Evolutionary conservation across 2,329 filamentous ascomycete genomes (phyloP).

Genomic region (Coniochaeta ligniaria): DNA sequence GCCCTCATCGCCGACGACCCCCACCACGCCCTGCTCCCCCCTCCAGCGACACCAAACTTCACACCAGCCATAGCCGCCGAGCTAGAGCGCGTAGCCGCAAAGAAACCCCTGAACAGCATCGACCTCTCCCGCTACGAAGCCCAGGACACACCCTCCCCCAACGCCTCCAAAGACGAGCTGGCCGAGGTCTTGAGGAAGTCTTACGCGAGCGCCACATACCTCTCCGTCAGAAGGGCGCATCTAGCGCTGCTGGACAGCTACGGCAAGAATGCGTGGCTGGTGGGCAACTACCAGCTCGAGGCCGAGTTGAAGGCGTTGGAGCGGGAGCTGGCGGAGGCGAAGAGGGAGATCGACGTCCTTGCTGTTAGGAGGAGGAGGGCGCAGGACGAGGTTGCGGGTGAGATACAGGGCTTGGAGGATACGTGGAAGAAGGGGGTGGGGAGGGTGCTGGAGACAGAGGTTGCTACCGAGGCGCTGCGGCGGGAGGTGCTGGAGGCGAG

Average conservation of each 20-base stretch:
- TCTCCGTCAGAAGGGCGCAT: conserved; percentile 41
- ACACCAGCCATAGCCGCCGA: conserved; percentile 62
- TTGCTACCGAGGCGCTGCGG: conserved; percentile 69
- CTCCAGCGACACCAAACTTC: conserved; percentile 46
- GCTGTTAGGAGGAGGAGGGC: conserved; percentile 61
- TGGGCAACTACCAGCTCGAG: conserved; percentile 76
- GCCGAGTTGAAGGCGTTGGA: conserved; percentile 63
- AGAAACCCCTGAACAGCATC: conserved; percentile 49
- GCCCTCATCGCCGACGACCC: conserved; percentile 28
- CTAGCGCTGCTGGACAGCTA: conserved; percentile 70
- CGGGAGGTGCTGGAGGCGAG: conserved; percentile 59
- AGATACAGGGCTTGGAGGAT: conserved; percentile 64
- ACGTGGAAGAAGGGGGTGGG: conserved; percentile 75
- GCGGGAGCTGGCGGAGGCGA: conserved; percentile 61
- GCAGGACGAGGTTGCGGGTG: conserved; percentile 66
- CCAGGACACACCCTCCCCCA: conserved; percentile 39
- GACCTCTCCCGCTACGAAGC: conserved; percentile 80
- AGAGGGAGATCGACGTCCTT: conserved; percentile 64
- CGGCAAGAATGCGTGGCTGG: conserved; percentile 88
- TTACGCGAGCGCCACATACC: conserved; percentile 44
- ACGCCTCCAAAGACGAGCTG: conserved; percentile 28
- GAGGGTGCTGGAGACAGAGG: conserved; percentile 76
- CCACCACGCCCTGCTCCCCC: conserved; percentile 52
- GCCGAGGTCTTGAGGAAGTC: conserved; percentile 56
- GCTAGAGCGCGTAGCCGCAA: conserved; percentile 55